These are phyloP conservation scores for Metschnikowia bowlesiae DNA, from an alignment of 805 yeast species.

Conservation along the genomic window DNA sequence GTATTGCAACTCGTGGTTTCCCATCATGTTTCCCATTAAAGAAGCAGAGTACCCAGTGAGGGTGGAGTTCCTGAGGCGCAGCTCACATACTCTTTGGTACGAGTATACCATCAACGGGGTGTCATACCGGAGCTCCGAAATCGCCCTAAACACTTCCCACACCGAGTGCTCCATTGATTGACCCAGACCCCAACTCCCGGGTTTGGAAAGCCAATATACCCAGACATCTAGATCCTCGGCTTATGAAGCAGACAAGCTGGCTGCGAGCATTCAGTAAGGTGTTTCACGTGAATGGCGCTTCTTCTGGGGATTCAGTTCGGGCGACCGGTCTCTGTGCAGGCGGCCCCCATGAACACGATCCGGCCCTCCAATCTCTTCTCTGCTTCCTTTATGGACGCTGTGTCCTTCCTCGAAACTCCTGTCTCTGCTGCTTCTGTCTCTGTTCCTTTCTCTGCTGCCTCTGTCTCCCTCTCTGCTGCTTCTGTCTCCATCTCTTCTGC, in stretches of 20 bases:
- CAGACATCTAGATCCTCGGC: too few relatives aligned
- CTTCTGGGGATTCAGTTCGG: neutral
- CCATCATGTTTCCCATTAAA: conserved; percentile 31
- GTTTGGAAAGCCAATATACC: too few relatives aligned
- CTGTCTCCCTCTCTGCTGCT: neutral
- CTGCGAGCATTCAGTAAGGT: too few relatives aligned
- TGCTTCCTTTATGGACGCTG: neutral
- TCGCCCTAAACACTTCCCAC: neutral
- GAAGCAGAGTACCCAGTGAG: conserved; percentile 2
- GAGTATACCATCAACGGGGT: conserved; percentile 11
- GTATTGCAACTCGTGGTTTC: conserved; percentile 36
- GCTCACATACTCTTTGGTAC: conserved; percentile 11
- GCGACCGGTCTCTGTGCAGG: neutral
- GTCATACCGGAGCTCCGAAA: neutral
- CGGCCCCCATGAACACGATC: neutral
- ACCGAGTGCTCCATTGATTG: too few relatives aligned
- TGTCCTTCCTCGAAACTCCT: neutral
- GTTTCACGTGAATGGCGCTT: too few relatives aligned
- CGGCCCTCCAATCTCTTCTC: neutral
- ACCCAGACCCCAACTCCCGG: too few relatives aligned
- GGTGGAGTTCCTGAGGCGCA: conserved; percentile 9
- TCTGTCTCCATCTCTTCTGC: neutral
- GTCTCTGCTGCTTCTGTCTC: neutral
- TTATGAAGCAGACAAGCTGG: neutral
- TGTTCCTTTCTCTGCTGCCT: neutral